Base-by-base conservation (phyloP, 352 stramenopile genomes). In the Aphanomyces euteiches region DNA sequence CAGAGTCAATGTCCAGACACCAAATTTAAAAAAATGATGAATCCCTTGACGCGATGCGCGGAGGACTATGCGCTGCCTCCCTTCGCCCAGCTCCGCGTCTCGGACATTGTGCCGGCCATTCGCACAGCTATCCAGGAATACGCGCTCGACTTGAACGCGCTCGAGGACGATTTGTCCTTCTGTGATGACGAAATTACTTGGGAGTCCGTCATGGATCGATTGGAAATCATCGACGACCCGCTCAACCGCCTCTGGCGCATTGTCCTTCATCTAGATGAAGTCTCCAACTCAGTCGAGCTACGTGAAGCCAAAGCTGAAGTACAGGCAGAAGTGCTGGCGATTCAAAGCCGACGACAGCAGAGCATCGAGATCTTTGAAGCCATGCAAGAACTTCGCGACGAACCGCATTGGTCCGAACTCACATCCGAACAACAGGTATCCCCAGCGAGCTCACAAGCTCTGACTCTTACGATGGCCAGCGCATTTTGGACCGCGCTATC, bases 201-300 rank as follows among this genome's bases (percentile, higher is more conserved):
- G 77, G 74, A 79, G 0, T 82, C 96, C 36, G 84, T 98, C 0
- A 82, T 98, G 7, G 92, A 98, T 8, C 83, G 89, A 34, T 70
- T 98, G 28, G 95, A 99, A 77, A 77, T 88, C 37, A 93, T 98
- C 67, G 88, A 95, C 48, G 90, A 96, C 66, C 87, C 89, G 45
- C 77, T 99, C 21, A 87, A 82, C 5, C 97, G 93, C 69, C 85
- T 92, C 47, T 99, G 96, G 96, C 94, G 95, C 15, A 81, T 99
- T 15, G 95, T 98, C 36, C 86, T 88, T 39, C 96, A 99, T 80
- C 84, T 99, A 47, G 98, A 98, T 77, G 97, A 93, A 56, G 96
- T 99, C 37, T 95, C 96, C 75, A 98, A 98, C 80, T 95, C 87
- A 54, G 90, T 98, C 5, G 92, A 96, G 56, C 78, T 99, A 19